A percentile compares a stretch with the other conserved stretches of the same genome.
Evolutionary conservation across 1,139 yeast genomes (phyloP).

Genomic region (Pichia sp.): DNA sequence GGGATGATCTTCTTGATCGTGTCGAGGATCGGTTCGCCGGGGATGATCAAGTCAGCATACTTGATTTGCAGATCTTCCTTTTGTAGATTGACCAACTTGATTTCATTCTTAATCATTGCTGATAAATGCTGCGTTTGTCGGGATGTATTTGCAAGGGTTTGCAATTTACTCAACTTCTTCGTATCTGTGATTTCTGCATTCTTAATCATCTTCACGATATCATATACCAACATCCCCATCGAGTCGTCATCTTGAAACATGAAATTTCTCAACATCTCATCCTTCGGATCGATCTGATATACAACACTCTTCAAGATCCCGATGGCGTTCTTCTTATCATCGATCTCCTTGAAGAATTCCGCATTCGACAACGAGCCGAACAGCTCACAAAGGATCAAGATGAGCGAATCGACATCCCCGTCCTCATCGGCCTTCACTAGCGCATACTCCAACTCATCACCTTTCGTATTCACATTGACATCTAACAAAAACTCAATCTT

Average conservation of each 20-base stretch:
- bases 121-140: not conserved
- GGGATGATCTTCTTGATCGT: constrained; percentile 55
- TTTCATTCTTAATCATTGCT: constrained; percentile 16
- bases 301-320: constrained; percentile 10
- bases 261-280: constrained; percentile 44
- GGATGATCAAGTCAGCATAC: constrained; percentile 40
- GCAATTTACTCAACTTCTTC: not conserved
- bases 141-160: constrained; percentile 1
- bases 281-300: constrained; percentile 23
- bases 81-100: constrained; percentile 20
- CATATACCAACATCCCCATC: constrained; percentile 35
- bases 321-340: constrained; percentile 42
- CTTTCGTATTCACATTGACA: constrained; percentile 42
- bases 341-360: constrained; percentile 53
- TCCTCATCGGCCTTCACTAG: constrained; percentile 66
- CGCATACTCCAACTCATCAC: constrained; percentile 61
- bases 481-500: constrained; percentile 65
- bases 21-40: constrained; percentile 46
- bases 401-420: constrained; percentile 62
- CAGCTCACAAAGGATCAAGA: constrained; percentile 57
- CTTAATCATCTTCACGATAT: constrained; percentile 30
- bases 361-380: constrained; percentile 47
- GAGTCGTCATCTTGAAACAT: constrained; percentile 60
- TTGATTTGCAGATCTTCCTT: constrained; percentile 35
- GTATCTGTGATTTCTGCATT: not conserved